Base-by-base conservation (phyloP, 139 green algal genomes). In the Prasinococcaceae sp. region DNA sequence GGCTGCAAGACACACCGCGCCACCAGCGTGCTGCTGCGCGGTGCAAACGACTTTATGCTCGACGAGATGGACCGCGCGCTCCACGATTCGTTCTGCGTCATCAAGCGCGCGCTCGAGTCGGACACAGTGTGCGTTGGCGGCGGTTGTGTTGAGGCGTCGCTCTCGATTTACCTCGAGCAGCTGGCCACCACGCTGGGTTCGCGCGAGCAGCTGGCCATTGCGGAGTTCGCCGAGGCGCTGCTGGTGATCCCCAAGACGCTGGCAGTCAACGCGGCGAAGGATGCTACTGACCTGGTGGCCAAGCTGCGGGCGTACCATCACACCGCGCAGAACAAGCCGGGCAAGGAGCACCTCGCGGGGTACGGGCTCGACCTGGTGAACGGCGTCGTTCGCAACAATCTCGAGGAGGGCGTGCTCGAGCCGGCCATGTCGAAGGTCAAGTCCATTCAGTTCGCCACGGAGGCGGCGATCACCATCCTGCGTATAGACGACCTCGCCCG, bases 401-500 rank as follows among this genome's bases (percentile, higher is more conserved):
- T 98, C 39, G 78, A 87, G 53, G 78, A 74, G 17, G 92, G 92
- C 1, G 92, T 99, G 53, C 67, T 99, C 37, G 92, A 99, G 77
- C 89, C 92, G 1, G 75, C 80, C 4, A 73, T 97, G 44, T 79
- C 61, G 59, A 99, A 99, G 66, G 50, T 83, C 33, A 98, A 98
- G 60, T 93, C 93, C 60, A 82, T 95, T 25, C 79, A 96, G 83
- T 99, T 99, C 82, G 92, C 92, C 0, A 97, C 92, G 0, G 92
- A 99, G 76, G 92, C 92, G 2, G 90, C 92, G 29, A 93, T 99
- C 71, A 99, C 92, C 39, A 94, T 99, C 41, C 66, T 99, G 61
- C 73, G 92, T 10, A 97, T 99, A 38, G 92, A 99, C 55, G 92
- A 99, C 75, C n/a, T n/a, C n/a, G n/a, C n/a, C n/a, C n/a, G n/a